Conservation (phyloP, 495 filamentous ascomycete genomes). For the Talaromyces thailandensis region DNA sequence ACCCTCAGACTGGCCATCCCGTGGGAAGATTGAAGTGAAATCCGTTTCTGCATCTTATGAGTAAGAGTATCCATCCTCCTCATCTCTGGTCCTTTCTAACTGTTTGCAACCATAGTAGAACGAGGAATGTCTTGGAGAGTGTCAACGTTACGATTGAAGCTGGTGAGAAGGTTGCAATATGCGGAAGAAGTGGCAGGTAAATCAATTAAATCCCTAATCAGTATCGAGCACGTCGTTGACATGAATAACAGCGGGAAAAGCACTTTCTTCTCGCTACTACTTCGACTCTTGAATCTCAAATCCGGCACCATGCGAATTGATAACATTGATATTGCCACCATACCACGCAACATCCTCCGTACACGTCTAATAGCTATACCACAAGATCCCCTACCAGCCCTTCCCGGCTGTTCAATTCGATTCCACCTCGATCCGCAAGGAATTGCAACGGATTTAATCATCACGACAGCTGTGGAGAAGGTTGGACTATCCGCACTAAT, state of each 20-base stretch:
- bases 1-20: conserved; percentile 12
- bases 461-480: not conserved
- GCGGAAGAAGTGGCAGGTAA: conserved; percentile 35
- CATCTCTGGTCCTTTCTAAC: conserved; percentile 8
- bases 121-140: not conserved
- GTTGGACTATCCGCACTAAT: not conserved
- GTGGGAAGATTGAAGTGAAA: conserved; percentile 10
- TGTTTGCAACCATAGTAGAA: not conserved
- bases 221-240: too few relatives aligned
- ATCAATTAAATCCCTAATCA: too few relatives aligned
- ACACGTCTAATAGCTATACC: not conserved
- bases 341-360: not conserved
- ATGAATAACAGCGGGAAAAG: not conserved
- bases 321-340: too few relatives aligned
- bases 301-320: not conserved
- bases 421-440: not conserved
- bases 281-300: not conserved
- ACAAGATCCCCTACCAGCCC: not conserved
- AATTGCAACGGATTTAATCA: not conserved
- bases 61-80: conserved; percentile 10
- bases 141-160: not conserved
- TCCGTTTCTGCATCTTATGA: conserved; percentile 20
- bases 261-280: not conserved
- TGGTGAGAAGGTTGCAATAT: conserved; percentile 36
- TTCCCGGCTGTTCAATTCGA: not conserved